phyloP scores from a whole-genome alignment of 257 asterid species.

The Scutellaria galericulata region DNA sequence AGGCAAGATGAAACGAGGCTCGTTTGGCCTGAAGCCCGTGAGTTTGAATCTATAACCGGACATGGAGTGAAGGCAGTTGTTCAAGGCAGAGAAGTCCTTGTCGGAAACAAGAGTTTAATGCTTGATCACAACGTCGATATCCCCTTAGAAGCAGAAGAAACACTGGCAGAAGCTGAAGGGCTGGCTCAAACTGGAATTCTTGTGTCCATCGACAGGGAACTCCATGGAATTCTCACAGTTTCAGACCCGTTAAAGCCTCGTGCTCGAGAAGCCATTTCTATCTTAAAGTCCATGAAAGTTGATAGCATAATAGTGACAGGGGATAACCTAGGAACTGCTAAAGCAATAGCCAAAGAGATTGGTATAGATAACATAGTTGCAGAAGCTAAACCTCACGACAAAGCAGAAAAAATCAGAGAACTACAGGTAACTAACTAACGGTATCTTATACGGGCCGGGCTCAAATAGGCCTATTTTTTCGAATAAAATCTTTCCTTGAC shows the following conservation, averaged over 20 bases:
- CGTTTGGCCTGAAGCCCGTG: constrained; percentile 59
- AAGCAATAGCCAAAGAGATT: constrained; percentile 73
- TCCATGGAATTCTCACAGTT: constrained; percentile 64
- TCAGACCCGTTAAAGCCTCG: constrained; percentile 84
- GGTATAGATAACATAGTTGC: constrained; percentile 69
- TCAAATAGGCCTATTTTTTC: neutral
- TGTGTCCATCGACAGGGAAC: constrained; percentile 59
- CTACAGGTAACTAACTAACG: constrained; percentile 54
- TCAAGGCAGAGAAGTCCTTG: constrained; percentile 62
- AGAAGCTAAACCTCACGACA: constrained; percentile 76
- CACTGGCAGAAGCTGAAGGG: constrained; percentile 58
- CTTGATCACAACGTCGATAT: constrained; percentile 44
- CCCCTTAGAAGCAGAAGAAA: constrained; percentile 66
- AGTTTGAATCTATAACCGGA: constrained; percentile 78
- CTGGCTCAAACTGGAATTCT: constrained; percentile 81
- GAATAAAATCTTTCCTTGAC: neutral
- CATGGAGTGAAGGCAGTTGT: constrained; percentile 86
- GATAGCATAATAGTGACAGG: constrained; percentile 71
- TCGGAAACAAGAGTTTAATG: constrained; percentile 83
- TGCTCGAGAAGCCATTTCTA: constrained; percentile 64
- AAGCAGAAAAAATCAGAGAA: constrained; percentile 78
- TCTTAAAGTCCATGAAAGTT: constrained; percentile 70
- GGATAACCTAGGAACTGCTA: constrained; percentile 87
- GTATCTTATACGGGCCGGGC: no score
- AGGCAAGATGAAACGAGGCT: constrained; percentile 53